These are phyloP conservation scores for Aspergillus floridensis DNA, from an alignment of 2,329 filamentous ascomycete species.

Conservation along the genomic window DNA sequence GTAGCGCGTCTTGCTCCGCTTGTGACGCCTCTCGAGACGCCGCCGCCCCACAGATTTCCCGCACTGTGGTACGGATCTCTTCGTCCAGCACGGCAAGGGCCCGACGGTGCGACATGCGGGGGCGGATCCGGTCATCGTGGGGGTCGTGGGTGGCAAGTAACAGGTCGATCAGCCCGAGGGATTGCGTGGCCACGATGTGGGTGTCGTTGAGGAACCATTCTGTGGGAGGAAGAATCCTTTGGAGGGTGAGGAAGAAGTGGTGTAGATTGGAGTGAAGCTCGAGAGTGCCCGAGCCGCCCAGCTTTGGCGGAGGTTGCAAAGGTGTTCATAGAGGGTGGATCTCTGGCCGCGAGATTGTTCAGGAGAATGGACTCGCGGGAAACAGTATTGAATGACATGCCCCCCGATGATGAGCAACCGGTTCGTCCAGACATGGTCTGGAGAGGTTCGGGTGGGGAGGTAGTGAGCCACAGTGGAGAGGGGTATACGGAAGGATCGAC, in stretches of 20 bases:
- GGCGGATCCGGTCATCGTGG: constrained; percentile 53
- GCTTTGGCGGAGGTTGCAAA: background rate
- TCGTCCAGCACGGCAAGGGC: background rate
- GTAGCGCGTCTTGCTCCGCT: background rate
- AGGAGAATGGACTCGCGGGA: constrained; percentile 25
- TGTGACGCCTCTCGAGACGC: background rate
- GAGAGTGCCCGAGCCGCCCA: background rate
- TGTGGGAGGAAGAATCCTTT: background rate
- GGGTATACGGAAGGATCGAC: constrained; percentile 26
- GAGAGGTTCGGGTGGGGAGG: background rate
- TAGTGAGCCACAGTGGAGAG: background rate
- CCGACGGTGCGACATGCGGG: background rate
- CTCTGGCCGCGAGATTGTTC: background rate
- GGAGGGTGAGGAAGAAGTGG: background rate
- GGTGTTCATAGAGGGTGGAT: background rate
- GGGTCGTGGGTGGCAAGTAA: background rate
- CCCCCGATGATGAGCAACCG: constrained; percentile 59
- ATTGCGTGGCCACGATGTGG: background rate
- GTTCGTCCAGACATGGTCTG: constrained; percentile 44
- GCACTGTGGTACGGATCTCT: constrained; percentile 30
- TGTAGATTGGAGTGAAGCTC: background rate
- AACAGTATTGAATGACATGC: constrained; percentile 61
- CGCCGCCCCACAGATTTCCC: constrained; percentile 20
- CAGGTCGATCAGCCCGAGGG: background rate
- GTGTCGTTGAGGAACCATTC: background rate